phyloP scores from a whole-genome alignment of 768 basidiomycete species.

The Amanita thiersii region DNA sequence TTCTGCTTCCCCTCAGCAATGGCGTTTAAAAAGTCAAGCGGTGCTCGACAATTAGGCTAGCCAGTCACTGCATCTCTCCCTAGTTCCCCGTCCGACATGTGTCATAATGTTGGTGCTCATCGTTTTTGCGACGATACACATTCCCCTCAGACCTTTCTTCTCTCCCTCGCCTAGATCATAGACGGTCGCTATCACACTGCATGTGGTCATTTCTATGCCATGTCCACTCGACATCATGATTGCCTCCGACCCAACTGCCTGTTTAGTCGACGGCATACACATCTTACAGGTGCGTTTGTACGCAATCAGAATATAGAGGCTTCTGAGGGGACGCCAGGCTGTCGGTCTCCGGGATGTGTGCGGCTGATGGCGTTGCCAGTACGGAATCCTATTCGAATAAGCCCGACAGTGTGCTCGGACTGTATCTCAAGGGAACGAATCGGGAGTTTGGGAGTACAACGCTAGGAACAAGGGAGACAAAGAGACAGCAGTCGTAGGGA shows the following conservation, averaged over 20 bases:
- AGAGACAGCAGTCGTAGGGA: too few relatives aligned
- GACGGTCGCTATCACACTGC: slow-evolving; percentile 66
- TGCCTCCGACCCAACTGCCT: slow-evolving; percentile 57
- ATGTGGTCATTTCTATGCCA: slow-evolving; percentile 66
- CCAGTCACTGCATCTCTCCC: neutral
- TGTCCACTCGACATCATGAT: slow-evolving; percentile 64
- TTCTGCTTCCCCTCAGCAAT: slow-evolving; percentile 13
- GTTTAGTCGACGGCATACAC: slow-evolving; percentile 61
- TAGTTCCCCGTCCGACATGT: slow-evolving; percentile 37
- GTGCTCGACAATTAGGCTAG: neutral
- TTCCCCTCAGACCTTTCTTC: slow-evolving; percentile 5
- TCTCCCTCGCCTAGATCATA: slow-evolving; percentile 41
- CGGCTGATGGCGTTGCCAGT: slow-evolving; percentile 63
- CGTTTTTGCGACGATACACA: slow-evolving; percentile 6
- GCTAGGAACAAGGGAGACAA: too few relatives aligned
- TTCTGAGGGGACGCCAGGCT: slow-evolving; percentile 27
- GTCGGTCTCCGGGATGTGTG: slow-evolving; percentile 46
- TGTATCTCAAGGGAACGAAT: slow-evolving; percentile 26
- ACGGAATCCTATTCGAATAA: slow-evolving; percentile 65
- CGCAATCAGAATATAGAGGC: slow-evolving; percentile 3
- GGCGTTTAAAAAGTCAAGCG: slow-evolving; percentile 4
- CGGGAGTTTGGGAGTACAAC: neutral
- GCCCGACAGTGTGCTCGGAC: slow-evolving; percentile 38
- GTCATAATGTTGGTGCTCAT: slow-evolving; percentile 58
- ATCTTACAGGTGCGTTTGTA: slow-evolving; percentile 36